Evolutionary conservation across 2,329 filamentous ascomycete genomes (phyloP), one percentile per base, ranked within the genome.

Genomic region (Claviceps monticola): DNA sequence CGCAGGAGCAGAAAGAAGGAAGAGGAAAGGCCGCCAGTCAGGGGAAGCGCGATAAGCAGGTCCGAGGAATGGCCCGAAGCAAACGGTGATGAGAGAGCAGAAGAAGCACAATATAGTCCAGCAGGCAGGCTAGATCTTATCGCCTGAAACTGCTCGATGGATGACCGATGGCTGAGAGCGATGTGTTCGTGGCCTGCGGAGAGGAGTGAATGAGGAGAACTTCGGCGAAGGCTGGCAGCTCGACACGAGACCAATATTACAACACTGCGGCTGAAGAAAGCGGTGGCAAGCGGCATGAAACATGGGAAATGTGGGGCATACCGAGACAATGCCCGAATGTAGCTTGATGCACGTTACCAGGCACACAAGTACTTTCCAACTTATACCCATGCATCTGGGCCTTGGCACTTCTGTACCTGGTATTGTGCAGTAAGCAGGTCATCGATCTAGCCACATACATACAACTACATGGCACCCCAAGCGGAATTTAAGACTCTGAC

Each of bases 271-370:
- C 51, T 49, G 46, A 51, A 13, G 39, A n/a, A 48, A 51, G 56
- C 54, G 56, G 56, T 57, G 49, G 43, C 37, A 21, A 14, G 9
- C 39, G 54, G 56, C 56, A 57, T 41, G 53, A 55, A 23, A 16
- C 21, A 7, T 11, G 14, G 8, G 5, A 26, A 29, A 45, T 44
- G 49, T 41, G 36, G 53, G 37, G 38, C 46, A 16, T 17, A 26
- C 14, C 39, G 19, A 42, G 39, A 42, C 39, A 42, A 42, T 41
- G n/a, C 8, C 16, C 39, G 39, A 41, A 41, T 41, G 16, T n/a
- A 41, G 39, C 8, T 9, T 21, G 2, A 21, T 19, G 5, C 21
- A 43, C 19, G 14, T 17, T n/a, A 17, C 38, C 38, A 8, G 38
- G 38, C 14, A 41, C 38, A 16, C 29, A 3, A n/a, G 26, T 29